These are phyloP conservation scores for Escovopsis sp. DNA, from an alignment of 2,329 filamentous ascomycete genomes.

Conservation along the genomic window DNA sequence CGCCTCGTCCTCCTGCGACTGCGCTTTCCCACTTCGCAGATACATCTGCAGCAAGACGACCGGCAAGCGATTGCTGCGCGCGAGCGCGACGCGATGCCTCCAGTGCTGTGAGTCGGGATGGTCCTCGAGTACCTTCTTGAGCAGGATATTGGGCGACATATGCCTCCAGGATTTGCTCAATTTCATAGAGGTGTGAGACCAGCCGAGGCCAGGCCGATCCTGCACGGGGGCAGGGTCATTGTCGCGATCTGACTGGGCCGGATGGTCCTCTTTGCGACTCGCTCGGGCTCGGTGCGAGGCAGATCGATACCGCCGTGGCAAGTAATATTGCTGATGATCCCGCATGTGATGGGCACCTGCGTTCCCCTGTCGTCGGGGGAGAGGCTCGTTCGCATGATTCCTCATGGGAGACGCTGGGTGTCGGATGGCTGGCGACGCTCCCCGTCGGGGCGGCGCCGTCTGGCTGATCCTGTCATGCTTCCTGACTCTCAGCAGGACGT, in stretches of 20 bases:
- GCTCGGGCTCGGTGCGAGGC: too few relatives aligned
- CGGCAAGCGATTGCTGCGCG: conserved; percentile 14
- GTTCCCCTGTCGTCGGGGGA: not conserved
- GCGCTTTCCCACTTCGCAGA: conserved; percentile 11
- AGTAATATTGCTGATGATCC: not conserved
- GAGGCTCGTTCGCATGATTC: not conserved
- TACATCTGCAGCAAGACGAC: conserved; percentile 18
- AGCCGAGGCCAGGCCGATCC: not conserved
- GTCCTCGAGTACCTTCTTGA: conserved; percentile 10
- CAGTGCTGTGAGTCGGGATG: conserved; percentile 4
- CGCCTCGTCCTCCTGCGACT: conserved; percentile 5
- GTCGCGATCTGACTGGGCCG: too few relatives aligned
- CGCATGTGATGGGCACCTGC: not conserved
- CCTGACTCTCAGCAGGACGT: not conserved
- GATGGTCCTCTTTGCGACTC: too few relatives aligned
- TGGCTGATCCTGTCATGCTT: not conserved
- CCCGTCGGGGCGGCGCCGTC: not conserved
- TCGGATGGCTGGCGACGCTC: not conserved
- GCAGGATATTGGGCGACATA: conserved; percentile 10
- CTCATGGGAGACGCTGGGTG: not conserved
- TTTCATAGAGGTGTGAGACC: not conserved
- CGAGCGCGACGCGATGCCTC: conserved; percentile 10
- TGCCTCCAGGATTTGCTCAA: conserved; percentile 1
- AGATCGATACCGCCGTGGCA: not conserved
- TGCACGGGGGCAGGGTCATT: not conserved